phyloP scores from a whole-genome alignment of 257 asterid species.

The Phtheirospermum japonicum region DNA sequence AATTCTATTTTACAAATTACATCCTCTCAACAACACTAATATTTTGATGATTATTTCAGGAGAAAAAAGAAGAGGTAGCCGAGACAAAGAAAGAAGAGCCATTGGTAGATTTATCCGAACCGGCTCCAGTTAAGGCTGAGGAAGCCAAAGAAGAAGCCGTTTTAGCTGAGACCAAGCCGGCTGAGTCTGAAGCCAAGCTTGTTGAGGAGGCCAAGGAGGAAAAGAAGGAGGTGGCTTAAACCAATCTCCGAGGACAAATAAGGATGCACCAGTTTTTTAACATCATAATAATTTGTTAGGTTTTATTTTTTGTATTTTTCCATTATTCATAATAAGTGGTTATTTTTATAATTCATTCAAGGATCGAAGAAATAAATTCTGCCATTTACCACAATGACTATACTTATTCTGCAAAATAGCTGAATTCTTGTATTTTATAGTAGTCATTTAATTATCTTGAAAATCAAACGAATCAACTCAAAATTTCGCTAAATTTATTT shows the following conservation, averaged over 20 bases:
- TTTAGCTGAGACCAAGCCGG: conserved; percentile 25
- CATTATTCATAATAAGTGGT: neutral
- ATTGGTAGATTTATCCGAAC: conserved; percentile 36
- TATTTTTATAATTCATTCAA: conserved; percentile 17
- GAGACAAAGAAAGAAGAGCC: conserved; percentile 39
- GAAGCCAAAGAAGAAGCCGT: conserved; percentile 36
- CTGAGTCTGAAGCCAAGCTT: conserved; percentile 19
- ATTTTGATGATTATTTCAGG: conserved; percentile 32
- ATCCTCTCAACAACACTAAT: too few relatives aligned
- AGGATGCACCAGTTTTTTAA: conserved; percentile 7
- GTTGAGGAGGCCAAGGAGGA: conserved; percentile 32
- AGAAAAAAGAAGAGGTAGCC: conserved; percentile 36
- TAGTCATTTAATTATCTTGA: too few relatives aligned
- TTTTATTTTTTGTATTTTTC: conserved; percentile 1
- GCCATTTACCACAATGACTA: neutral
- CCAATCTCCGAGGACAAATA: neutral
- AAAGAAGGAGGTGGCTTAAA: conserved; percentile 32
- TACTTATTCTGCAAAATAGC: conserved; percentile 13
- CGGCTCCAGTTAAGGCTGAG: conserved; percentile 37
- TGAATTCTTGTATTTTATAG: too few relatives aligned
- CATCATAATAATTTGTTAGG: conserved; percentile 3
- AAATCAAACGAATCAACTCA: too few relatives aligned
- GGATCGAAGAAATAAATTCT: conserved; percentile 7
- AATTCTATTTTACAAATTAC: too few relatives aligned
- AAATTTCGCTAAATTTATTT: too few relatives aligned